Conservation (phyloP, 1,284 basidiomycete genomes). For the Ceratobasidium sp. region DNA sequence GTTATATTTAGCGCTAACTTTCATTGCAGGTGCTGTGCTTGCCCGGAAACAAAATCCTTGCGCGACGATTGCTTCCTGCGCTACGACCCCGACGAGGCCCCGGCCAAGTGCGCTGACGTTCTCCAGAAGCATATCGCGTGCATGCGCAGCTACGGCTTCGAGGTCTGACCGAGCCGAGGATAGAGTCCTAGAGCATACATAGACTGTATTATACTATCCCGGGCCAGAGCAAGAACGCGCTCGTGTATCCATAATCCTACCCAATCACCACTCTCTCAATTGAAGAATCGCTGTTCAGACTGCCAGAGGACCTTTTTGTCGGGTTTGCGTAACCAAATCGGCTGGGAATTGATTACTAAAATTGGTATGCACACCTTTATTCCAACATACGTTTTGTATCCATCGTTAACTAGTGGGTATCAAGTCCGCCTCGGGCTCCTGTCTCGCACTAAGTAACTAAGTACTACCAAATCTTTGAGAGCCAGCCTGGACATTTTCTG, state of each 20-base stretch:
- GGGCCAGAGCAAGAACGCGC: not conserved
- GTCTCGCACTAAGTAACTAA: no score
- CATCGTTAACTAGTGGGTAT: no score
- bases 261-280: conserved; percentile 4
- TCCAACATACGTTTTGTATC: no score
- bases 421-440: no score
- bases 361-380: no score
- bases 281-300: not conserved
- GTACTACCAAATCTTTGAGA: no score
- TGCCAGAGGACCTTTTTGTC: no score
- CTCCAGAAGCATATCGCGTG: conserved; percentile 87
- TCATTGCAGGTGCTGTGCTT: conserved; percentile 88
- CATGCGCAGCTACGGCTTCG: conserved; percentile 91
- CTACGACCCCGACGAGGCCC: conserved; percentile 75
- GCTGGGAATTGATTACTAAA: no score
- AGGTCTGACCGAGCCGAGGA: conserved; percentile 64
- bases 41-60: conserved; percentile 90
- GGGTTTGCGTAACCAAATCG: no score
- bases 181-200: not conserved
- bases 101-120: conserved; percentile 83
- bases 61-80: conserved; percentile 95
- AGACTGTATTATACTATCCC: conserved; percentile 10
- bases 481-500: no score
- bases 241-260: conserved; percentile 29
- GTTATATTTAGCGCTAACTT: conserved; percentile 8